Conservation (phyloP, 495 filamentous ascomycete species). For the Aspergillus saccharolyticus region DNA sequence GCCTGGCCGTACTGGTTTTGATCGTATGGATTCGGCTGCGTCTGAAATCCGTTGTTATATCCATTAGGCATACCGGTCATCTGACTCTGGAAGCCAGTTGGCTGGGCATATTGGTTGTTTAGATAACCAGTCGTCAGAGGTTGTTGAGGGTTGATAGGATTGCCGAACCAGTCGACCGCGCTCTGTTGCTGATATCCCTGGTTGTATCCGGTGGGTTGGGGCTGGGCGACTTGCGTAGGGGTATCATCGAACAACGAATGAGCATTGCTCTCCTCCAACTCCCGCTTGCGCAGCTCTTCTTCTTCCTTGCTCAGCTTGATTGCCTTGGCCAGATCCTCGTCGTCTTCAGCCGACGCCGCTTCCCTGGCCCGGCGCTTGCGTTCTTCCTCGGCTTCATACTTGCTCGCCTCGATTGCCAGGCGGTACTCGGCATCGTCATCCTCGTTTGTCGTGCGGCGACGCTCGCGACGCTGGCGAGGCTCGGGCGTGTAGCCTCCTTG, state of each 20-base stretch:
- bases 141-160: slow-evolving; percentile 72
- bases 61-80: slow-evolving; percentile 63
- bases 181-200: slow-evolving; percentile 95
- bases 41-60: slow-evolving; percentile 60
- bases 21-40: slow-evolving; percentile 57
- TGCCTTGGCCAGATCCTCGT: slow-evolving; percentile 88
- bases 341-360: slow-evolving; percentile 48
- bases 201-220: slow-evolving; percentile 84
- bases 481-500: slow-evolving; percentile 29
- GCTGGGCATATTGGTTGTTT: slow-evolving; percentile 77
- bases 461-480: slow-evolving; percentile 41
- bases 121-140: slow-evolving; percentile 79
- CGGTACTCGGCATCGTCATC: slow-evolving; percentile 92
- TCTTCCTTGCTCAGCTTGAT: slow-evolving; percentile 96
- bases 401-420: slow-evolving; percentile 94
- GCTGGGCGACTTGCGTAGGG: slow-evolving; percentile 53
- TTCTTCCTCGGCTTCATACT: slow-evolving; percentile 92
- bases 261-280: slow-evolving; percentile 87
- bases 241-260: slow-evolving; percentile 83
- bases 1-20: slow-evolving; percentile 51
- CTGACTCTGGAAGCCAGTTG: slow-evolving; percentile 59
- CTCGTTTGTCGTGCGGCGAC: slow-evolving; percentile 49
- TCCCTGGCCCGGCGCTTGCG: slow-evolving; percentile 61
- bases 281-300: slow-evolving; percentile 78
- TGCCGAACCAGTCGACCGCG: slow-evolving; percentile 94